These are phyloP conservation scores for Chlamydomonas reinhardtii DNA, from an alignment of 163 green algal species.

Conservation along the genomic window DNA sequence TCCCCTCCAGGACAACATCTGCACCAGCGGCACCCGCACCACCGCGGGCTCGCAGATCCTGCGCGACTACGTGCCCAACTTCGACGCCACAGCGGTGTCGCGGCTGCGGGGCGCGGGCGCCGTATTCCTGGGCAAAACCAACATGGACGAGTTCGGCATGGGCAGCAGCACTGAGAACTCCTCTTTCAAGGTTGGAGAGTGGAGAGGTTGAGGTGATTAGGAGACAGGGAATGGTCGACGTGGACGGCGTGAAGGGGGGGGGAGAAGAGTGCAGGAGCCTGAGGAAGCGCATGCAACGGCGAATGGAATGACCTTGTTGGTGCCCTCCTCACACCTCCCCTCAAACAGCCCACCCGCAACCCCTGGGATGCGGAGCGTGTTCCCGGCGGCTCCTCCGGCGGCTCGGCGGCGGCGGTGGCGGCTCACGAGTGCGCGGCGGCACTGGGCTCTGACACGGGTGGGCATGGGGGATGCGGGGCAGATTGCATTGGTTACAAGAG, in stretches of 20 bases:
- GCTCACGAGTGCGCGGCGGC: conserved; percentile 79
- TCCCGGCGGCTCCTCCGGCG: conserved; percentile 96
- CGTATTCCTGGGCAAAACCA: conserved; percentile 96
- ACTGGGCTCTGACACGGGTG: conserved; percentile 94
- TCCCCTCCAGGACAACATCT: conserved; percentile 93
- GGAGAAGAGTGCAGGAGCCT: no score
- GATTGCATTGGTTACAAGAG: no score
- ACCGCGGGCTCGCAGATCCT: conserved; percentile 88
- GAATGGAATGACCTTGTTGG: no score
- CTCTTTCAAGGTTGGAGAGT: conserved; percentile 75
- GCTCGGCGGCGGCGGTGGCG: conserved; percentile 94
- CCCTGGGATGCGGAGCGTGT: conserved; percentile 88
- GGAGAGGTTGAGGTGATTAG: no score
- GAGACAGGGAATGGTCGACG: no score
- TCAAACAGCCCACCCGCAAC: conserved; percentile 85
- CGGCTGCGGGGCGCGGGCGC: conserved; percentile 82
- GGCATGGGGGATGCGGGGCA: background rate
- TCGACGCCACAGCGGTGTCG: conserved; percentile 89
- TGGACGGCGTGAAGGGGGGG: no score
- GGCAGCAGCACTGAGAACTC: conserved; percentile 93
- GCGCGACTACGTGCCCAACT: conserved; percentile 83
- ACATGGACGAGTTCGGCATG: conserved; percentile 99
- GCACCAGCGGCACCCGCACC: conserved; percentile 85
- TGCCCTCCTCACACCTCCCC: background rate
- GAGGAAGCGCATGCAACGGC: no score